Percentiles rank a stretch among this genome's conserved stretches.
Evolutionary conservation across 768 basidiomycete species (phyloP).

Genomic region (Crepidotus variabilis): DNA sequence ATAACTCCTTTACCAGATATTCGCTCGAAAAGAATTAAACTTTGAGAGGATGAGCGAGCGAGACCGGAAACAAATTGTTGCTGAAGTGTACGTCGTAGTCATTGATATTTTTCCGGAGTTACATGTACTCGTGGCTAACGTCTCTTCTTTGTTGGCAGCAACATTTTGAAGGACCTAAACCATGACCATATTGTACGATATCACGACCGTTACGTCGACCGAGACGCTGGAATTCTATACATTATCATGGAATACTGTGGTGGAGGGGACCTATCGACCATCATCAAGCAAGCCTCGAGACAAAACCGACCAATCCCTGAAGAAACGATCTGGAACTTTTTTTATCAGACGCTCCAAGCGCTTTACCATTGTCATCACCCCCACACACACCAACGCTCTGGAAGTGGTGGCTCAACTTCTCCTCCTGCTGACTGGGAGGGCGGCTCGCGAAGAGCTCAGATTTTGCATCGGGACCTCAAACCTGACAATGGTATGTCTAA

Average conservation of each 20-base stretch:
- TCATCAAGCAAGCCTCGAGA: constrained; percentile 79
- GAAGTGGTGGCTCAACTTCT: constrained; percentile 31
- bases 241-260: constrained; percentile 99
- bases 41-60: constrained; percentile 96
- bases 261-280: constrained; percentile 85
- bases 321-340: constrained; percentile 94
- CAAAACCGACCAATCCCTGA: constrained; percentile 76
- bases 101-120: background rate
- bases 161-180: constrained; percentile 93
- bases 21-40: constrained; percentile 94
- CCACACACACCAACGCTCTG: constrained; percentile 45
- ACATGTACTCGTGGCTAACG: constrained; percentile 7
- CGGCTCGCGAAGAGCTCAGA: constrained; percentile 62
- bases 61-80: constrained; percentile 93
- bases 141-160: constrained; percentile 43
- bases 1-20: constrained; percentile 42
- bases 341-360: constrained; percentile 88
- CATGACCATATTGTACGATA: constrained; percentile 97
- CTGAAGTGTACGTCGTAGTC: constrained; percentile 80
- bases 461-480: constrained; percentile 93
- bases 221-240: constrained; percentile 86
- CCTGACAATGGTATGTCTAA: constrained; percentile 84
- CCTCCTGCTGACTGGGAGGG: constrained; percentile 33
- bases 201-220: constrained; percentile 88
- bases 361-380: constrained; percentile 93